phyloP scores from a whole-genome alignment of 192 early-diverging fungal species.

The Backusella tarrabulga region DNA sequence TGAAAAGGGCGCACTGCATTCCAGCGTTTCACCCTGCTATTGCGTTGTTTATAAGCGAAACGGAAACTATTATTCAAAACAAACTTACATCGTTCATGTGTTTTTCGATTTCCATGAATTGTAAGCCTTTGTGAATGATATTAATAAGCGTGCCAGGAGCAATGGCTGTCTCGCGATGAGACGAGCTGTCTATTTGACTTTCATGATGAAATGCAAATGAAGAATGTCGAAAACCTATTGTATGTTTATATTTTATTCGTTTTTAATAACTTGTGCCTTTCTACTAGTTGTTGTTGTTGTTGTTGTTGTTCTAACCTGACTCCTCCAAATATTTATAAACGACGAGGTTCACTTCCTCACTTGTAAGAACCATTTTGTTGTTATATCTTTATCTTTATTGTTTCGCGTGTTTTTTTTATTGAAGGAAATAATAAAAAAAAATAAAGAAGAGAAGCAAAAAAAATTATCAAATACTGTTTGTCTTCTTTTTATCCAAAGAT shows the following conservation, averaged over 20 bases:
- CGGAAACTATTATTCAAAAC: not conserved
- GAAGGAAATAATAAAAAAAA: not conserved
- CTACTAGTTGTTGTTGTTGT: not conserved
- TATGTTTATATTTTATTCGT: not conserved
- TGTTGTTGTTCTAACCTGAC: conserved; percentile 55
- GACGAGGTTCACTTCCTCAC: conserved; percentile 87
- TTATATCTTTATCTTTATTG: not conserved
- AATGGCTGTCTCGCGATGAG: conserved; percentile 61
- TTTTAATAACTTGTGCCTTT: not conserved
- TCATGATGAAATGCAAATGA: conserved; percentile 87
- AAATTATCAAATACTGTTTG: not conserved
- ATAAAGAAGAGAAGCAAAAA: not conserved
- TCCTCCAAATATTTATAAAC: conserved; percentile 86
- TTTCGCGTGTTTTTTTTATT: conserved; percentile 1
- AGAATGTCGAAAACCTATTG: conserved; percentile 80
- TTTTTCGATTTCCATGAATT: conserved; percentile 87
- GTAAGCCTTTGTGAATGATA: conserved; percentile 89
- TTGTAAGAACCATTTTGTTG: conserved; percentile 64
- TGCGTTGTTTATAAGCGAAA: conserved; percentile 11
- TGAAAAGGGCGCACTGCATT: conserved; percentile 70
- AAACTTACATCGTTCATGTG: conserved; percentile 73
- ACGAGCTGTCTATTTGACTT: conserved; percentile 67
- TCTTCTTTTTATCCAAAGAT: not conserved
- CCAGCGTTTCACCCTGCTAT: conserved; percentile 76
- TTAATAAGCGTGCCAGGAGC: conserved; percentile 81